Evolutionary conservation across 768 basidiomycete genomes (phyloP), one percentile per base, ranked within the genome.

Genomic region (Leccinum disarticulatum): DNA sequence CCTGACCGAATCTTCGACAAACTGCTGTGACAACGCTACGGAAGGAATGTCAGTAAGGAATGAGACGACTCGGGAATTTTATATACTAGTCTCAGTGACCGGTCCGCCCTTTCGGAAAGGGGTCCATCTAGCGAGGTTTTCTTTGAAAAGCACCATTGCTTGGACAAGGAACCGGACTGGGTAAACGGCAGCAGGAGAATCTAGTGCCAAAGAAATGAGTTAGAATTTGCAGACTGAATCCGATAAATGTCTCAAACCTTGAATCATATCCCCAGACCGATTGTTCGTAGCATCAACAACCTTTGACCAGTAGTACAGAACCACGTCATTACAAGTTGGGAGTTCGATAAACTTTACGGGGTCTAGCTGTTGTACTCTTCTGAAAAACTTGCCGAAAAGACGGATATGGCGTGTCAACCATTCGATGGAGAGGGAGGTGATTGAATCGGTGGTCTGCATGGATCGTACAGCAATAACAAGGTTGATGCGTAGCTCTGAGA

Each of bases 81-180:
- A 63, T 81, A 22, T 68, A 87, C 89, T 80, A 61, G 83, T 83
- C 64, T 80, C 78, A 61, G 88, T 90, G 30, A 78, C 70, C 4
- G 78, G 78, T 2, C 87, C 87, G 63, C 83, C 81, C 66, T 83
- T 85, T 57, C 83, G 81, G 19, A 77, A 71, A 3, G 87, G 85
- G 1, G 87, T 81, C 91, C 91, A 94, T 67, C 87, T 88, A 9
- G 85, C 80, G 25, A 94, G 79, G 63, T 83, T 90, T 59, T 93
- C 92, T 65, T 89, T 91, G 76, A 94, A 93, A 9, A 94, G 75
- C 6, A 90, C 87, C 86, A 94, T 87, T 3, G 87, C 89, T 68
- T 93, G 91, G 0, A 93, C 89, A 58, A 94, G 77, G 66, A 90
- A 86, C 11, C 87, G 84, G 25, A 90, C 79, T n/a, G 93, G 92